phyloP scores from a whole-genome alignment of 148 eudicot species.

The Rhododendron simsii region DNA sequence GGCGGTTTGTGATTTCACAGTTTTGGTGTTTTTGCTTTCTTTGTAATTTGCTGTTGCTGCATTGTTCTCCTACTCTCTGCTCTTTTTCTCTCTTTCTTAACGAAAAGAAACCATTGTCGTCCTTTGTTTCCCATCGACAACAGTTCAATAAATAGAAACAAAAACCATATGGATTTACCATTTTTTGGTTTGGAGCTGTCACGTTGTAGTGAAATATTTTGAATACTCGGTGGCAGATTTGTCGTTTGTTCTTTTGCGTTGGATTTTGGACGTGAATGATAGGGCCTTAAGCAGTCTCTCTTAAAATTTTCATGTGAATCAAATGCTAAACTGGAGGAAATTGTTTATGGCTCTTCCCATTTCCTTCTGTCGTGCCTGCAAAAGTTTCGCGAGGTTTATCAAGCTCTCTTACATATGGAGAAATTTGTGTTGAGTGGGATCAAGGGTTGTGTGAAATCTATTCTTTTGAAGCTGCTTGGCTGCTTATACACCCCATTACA shows the following conservation, averaged over 20 bases:
- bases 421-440: neutral
- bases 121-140: neutral
- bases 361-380: neutral
- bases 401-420: too few species aligned
- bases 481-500: neutral
- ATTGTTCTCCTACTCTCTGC: neutral
- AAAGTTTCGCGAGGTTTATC: neutral
- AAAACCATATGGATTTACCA: neutral
- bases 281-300: neutral
- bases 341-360: neutral
- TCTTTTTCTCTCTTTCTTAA: neutral
- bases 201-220: neutral
- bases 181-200: neutral
- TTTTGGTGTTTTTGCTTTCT: too few species aligned
- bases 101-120: too few species aligned
- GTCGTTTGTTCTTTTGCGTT: neutral
- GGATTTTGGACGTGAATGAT: neutral
- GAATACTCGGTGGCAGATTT: neutral
- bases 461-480: neutral
- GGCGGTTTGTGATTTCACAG: too few species aligned
- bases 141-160: neutral
- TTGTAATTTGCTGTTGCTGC: too few species aligned
- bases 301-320: neutral
- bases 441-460: neutral
- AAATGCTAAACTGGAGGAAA: neutral